Evolutionary conservation across 2,329 filamentous ascomycete species (phyloP), one percentile per base, ranked within the genome.

Genomic region (Xylaria sp.): DNA sequence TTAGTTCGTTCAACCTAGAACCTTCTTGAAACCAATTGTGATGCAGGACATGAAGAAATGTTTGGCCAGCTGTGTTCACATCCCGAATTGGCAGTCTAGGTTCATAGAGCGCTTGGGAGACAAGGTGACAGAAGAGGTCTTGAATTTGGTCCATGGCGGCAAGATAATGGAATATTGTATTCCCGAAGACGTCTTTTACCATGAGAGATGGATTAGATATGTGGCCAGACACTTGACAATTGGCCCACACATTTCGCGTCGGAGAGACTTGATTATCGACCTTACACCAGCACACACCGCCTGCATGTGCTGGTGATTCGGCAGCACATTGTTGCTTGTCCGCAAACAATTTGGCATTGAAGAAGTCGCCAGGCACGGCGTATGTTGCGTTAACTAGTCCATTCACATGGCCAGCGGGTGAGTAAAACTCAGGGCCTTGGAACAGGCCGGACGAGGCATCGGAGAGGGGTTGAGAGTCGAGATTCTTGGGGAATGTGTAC

Each of bases 281-380:
- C 42, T 68, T 71, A 83, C 29, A 87, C 76, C 66, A 80, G 76
- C 69, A 81, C 68, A 50, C 75, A 63, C 27, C 77, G 71, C 29
- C 70, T 71, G 23, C 73, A 69, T 50, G 78, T 61, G 44, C 79
- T 55, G 74, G 75, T 76, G 48, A 81, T 74, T 61, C 69, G 67
- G 18, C 65, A 57, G 65, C 61, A 44, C 74, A 73, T 25, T 63
- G 50, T 51, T 57, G 44, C 42, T 27, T 35, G 12, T 42, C 27
- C 32, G 47, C 21, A 48, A 71, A 64, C 9, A 74, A 50, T 59
- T 79, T 75, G 6, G 75, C 70, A 37, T 74, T 79, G 6, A 88
- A 76, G 44, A 86, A 85, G 70, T 88, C 85, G 23, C 86, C 85
- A 0, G 86, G 84, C 4, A 88, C 73, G 4, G 82, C 78, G 58